Percentiles rank a stretch among this genome's conserved stretches.
Evolutionary conservation across 805 yeast genomes (phyloP).

Genomic region (Wickerhamomyces xylosicus): DNA sequence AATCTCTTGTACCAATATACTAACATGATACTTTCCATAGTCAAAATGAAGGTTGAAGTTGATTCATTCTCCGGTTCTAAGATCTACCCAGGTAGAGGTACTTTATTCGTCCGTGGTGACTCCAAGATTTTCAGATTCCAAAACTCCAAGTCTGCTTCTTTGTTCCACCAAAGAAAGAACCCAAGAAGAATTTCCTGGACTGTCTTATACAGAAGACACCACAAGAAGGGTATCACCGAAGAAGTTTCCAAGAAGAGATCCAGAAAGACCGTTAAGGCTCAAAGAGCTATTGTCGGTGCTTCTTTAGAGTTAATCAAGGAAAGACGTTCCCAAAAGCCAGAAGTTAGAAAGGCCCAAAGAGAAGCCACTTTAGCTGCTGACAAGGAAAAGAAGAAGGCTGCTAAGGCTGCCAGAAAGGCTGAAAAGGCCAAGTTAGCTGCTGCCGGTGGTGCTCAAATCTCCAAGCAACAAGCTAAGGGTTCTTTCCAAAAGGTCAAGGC

Average conservation of each 20-base stretch:
- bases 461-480: constrained; percentile 97
- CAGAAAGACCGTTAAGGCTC: constrained; percentile 96
- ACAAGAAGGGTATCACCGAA: constrained; percentile 99
- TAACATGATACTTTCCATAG: constrained; percentile 8
- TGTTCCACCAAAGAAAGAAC: constrained; percentile 99
- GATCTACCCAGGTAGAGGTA: constrained; percentile 99
- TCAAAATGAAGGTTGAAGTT: constrained; percentile 95
- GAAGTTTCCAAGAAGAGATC: constrained; percentile 95
- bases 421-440: constrained; percentile 79
- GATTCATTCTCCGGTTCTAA: constrained; percentile 99
- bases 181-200: constrained; percentile 99
- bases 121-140: constrained; percentile 99
- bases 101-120: constrained; percentile 98
- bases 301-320: constrained; percentile 96
- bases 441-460: constrained; percentile 64
- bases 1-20: constrained; percentile 8
- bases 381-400: constrained; percentile 85
- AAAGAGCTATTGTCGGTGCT: constrained; percentile 99
- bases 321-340: constrained; percentile 93
- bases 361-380: constrained; percentile 76
- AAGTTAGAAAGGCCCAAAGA: constrained; percentile 96
- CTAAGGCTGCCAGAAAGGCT: constrained; percentile 92
- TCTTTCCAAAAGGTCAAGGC: constrained; percentile 96
- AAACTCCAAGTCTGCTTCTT: constrained; percentile 93
- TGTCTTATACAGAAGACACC: constrained; percentile 98